Evolutionary conservation across 805 yeast species (phyloP).

Genomic region (Suhomyces vadensis): DNA sequence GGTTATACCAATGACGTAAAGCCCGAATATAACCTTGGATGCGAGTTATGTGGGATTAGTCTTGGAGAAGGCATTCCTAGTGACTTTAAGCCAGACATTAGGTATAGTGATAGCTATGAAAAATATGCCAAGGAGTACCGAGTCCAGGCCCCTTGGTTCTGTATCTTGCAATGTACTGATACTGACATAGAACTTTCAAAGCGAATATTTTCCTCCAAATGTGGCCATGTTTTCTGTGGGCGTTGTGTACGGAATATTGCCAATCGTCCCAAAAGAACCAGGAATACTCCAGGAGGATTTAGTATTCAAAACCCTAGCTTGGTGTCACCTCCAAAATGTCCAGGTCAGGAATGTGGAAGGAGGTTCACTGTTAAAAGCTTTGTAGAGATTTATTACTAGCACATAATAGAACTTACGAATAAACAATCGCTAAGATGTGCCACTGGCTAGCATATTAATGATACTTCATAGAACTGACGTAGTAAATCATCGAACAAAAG

Average conservation of each 20-base stretch:
- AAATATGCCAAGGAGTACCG: conserved; percentile 25
- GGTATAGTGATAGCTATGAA: conserved; percentile 29
- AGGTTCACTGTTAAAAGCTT: conserved; percentile 48
- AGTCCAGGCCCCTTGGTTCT: conserved; percentile 68
- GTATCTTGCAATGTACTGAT: conserved; percentile 47
- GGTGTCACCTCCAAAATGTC: conserved; percentile 60
- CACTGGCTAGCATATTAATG: too few species aligned
- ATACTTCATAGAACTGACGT: too few species aligned
- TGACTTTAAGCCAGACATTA: conserved; percentile 41
- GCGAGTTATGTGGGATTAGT: conserved; percentile 70
- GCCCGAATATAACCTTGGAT: conserved; percentile 21
- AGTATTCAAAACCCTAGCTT: conserved; percentile 36
- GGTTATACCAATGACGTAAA: conserved; percentile 36
- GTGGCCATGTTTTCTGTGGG: conserved; percentile 90
- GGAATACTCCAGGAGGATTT: conserved; percentile 18
- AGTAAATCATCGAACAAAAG: too few species aligned
- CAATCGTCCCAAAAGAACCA: conserved; percentile 35
- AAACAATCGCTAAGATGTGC: too few species aligned
- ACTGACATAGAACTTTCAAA: conserved; percentile 62
- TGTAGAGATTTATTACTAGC: conserved; percentile 49
- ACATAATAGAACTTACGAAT: too few species aligned
- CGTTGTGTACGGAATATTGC: conserved; percentile 73
- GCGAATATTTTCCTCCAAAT: conserved; percentile 62
- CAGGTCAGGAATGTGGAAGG: conserved; percentile 51
- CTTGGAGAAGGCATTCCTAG: conserved; percentile 74